These are phyloP conservation scores for Globisporangium abappressorium DNA, from an alignment of 352 stramenopile species.

Conservation along the genomic window DNA sequence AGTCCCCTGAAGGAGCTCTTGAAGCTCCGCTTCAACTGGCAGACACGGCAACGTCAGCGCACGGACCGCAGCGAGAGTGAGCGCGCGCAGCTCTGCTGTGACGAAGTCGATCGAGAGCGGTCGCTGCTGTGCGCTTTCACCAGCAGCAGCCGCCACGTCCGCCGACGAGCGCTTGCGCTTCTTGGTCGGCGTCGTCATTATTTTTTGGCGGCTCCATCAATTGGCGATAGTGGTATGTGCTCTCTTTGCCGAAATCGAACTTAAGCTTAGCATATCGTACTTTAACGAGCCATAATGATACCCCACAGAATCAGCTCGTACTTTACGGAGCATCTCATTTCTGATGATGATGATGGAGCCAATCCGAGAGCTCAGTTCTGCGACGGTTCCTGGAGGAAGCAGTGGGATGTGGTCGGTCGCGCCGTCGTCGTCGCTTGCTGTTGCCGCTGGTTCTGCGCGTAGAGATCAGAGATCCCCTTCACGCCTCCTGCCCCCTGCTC, in stretches of 20 bases:
- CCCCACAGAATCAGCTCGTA: neutral
- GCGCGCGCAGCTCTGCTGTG: neutral
- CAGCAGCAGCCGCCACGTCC: neutral
- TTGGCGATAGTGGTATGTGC: neutral
- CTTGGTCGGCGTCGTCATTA: neutral
- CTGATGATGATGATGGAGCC: neutral
- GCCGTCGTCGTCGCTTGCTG: neutral
- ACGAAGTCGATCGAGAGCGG: neutral
- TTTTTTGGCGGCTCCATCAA: neutral
- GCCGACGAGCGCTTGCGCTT: slow-evolving; percentile 5
- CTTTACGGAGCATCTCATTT: neutral
- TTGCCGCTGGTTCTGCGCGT: neutral
- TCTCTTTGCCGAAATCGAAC: too few species aligned
- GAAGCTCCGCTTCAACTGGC: neutral
- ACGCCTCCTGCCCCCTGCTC: neutral
- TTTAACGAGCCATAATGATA: neutral
- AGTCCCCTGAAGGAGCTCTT: neutral
- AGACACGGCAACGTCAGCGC: neutral
- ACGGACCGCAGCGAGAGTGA: neutral
- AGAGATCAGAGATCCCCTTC: neutral
- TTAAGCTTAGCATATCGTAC: neutral
- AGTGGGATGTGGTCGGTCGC: neutral
- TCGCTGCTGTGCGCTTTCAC: neutral
- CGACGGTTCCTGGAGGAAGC: neutral
- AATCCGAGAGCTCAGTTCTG: neutral